These are phyloP conservation scores for Pelargonium australe DNA, from an alignment of 441 rosid genomes.

Conservation along the genomic window DNA sequence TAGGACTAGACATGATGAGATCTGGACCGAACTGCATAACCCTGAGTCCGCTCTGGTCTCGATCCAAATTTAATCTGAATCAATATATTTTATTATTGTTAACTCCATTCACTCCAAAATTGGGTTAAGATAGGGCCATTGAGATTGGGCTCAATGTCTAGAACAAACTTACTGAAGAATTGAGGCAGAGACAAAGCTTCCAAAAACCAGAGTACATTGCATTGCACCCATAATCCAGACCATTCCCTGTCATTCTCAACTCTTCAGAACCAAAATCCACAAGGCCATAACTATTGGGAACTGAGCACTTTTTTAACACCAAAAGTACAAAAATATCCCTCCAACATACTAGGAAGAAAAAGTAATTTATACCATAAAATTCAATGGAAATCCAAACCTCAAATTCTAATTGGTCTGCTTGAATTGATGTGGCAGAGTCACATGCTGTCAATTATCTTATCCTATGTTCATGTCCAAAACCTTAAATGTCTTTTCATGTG, in stretches of 20 bases:
- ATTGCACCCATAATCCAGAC: conserved; percentile 9
- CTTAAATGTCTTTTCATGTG: background rate
- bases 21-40: too few relatives aligned
- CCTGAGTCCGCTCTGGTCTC: too few relatives aligned
- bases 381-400: conserved; percentile 47
- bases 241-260: conserved; percentile 21
- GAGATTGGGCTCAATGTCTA: background rate
- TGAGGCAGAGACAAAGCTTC: too few relatives aligned
- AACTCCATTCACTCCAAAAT: too few relatives aligned
- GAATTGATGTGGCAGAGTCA: conserved; percentile 23
- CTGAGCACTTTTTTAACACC: conserved; percentile 8
- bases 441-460: conserved; percentile 14
- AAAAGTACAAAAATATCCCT: conserved; percentile 32
- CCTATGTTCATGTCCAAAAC: background rate
- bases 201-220: background rate
- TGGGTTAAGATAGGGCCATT: too few relatives aligned
- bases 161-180: background rate
- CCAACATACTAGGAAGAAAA: background rate
- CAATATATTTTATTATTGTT: too few relatives aligned
- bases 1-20: too few relatives aligned
- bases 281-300: conserved; percentile 28
- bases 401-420: conserved; percentile 41
- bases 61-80: too few relatives aligned
- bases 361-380: conserved; percentile 9
- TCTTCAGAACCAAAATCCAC: background rate